phyloP scores from a whole-genome alignment of 2,329 filamentous ascomycete genomes.

The Calonectria pauciramosa region DNA sequence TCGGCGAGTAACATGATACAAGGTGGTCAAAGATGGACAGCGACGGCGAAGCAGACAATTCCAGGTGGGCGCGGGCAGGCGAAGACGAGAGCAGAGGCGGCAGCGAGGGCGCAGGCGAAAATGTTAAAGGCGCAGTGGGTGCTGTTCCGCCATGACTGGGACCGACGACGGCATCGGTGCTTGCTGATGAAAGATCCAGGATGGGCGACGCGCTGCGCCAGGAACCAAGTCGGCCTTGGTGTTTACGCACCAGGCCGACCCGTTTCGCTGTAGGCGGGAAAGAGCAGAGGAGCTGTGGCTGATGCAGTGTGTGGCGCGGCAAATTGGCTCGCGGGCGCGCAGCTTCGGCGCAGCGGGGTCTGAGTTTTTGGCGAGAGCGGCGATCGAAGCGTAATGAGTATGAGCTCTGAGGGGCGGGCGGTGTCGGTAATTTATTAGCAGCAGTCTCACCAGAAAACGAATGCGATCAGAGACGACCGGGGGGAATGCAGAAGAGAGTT shows the following conservation, averaged over 20 bases:
- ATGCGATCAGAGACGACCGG: background rate
- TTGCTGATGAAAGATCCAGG: conserved; percentile 3
- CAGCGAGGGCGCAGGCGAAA: background rate
- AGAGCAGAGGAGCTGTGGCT: conserved; percentile 19
- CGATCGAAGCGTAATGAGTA: conserved; percentile 6
- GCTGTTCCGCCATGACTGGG: conserved; percentile 14
- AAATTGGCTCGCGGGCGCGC: background rate
- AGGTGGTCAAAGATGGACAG: conserved; percentile 6
- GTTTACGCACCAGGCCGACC: conserved; percentile 28
- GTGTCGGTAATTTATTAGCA: conserved; percentile 7
- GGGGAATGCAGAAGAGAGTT: background rate
- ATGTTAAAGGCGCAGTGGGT: background rate
- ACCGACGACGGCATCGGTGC: conserved; percentile 1
- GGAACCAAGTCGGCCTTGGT: conserved; percentile 6
- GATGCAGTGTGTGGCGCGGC: conserved; percentile 11
- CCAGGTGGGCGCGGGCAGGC: background rate
- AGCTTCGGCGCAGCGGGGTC: background rate
- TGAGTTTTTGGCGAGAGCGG: conserved; percentile 12
- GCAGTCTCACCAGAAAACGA: background rate
- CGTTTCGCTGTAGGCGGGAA: background rate
- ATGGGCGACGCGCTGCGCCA: conserved; percentile 14
- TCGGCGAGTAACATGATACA: conserved; percentile 15
- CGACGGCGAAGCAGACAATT: background rate
- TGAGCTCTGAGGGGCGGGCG: background rate
- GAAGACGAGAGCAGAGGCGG: background rate